A percentile compares a stretch with the other conserved stretches of the same genome.
These are phyloP conservation scores for Lithospermum erythrorhizon DNA, from an alignment of 257 asterid species.

Conservation along the genomic window DNA sequence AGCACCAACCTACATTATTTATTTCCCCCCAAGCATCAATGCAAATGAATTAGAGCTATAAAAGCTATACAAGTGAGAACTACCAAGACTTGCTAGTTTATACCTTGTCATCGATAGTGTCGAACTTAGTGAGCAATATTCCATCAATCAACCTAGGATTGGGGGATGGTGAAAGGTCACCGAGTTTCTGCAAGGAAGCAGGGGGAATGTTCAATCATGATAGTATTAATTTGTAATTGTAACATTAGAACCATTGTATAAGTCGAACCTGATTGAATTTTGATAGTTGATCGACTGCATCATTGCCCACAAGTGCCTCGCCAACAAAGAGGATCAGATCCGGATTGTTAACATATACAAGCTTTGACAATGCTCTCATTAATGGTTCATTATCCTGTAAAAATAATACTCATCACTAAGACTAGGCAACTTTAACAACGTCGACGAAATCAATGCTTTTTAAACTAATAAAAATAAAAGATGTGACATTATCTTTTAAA, in stretches of 20 bases:
- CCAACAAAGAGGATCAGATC: constrained; percentile 88
- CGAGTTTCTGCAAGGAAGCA: constrained; percentile 54
- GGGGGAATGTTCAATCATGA: not conserved
- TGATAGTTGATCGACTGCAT: constrained; percentile 85
- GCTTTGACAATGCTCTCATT: constrained; percentile 97
- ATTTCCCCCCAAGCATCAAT: not conserved
- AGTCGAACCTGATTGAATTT: constrained; percentile 75
- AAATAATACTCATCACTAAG: constrained; percentile 5
- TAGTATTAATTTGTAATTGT: no score
- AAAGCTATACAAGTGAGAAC: no score
- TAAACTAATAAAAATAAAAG: no score
- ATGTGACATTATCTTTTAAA: no score
- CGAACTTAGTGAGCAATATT: constrained; percentile 86
- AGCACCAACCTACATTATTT: constrained; percentile 66
- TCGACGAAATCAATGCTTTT: no score
- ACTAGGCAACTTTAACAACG: no score
- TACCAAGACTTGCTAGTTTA: not conserved
- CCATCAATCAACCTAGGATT: constrained; percentile 88
- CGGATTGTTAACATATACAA: constrained; percentile 68
- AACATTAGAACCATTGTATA: no score
- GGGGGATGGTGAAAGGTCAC: constrained; percentile 78
- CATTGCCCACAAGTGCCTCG: constrained; percentile 97
- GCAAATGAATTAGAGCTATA: not conserved
- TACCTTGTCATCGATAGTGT: constrained; percentile 95
- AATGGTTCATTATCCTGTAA: constrained; percentile 89